These are phyloP conservation scores for Tremella fuciformis DNA, from an alignment of 768 basidiomycete species.

Conservation along the genomic window DNA sequence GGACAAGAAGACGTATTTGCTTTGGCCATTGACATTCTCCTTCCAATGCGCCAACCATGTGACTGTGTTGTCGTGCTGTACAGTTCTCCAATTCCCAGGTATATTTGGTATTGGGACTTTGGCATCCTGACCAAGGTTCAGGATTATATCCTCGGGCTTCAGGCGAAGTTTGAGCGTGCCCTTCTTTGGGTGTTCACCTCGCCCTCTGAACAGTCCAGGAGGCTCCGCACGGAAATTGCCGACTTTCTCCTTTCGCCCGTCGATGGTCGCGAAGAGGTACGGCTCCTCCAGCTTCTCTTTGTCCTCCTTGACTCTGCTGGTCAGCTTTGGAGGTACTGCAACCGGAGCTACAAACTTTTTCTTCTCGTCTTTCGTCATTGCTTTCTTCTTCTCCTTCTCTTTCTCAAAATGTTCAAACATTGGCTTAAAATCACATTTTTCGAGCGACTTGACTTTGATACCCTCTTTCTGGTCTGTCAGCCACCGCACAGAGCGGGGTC, in stretches of 20 bases:
- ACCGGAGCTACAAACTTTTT: slow-evolving; percentile 59
- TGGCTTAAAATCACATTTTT: slow-evolving; percentile 85
- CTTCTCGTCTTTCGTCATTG: slow-evolving; percentile 78
- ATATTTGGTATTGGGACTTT: slow-evolving; percentile 82
- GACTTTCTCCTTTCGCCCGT: slow-evolving; percentile 95
- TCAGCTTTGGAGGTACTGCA: slow-evolving; percentile 6
- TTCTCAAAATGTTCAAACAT: slow-evolving; percentile 90
- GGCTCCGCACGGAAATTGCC: slow-evolving; percentile 99
- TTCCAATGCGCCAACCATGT: slow-evolving; percentile 99
- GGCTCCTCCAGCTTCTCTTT: slow-evolving; percentile 80
- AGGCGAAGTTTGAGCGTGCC: slow-evolving; percentile 93
- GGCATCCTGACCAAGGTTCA: slow-evolving; percentile 81
- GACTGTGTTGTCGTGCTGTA: slow-evolving; percentile 83
- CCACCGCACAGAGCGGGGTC: neutral
- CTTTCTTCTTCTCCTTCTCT: slow-evolving; percentile 90
- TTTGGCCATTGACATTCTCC: slow-evolving; percentile 91
- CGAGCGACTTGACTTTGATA: slow-evolving; percentile 70
- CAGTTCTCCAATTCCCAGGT: slow-evolving; percentile 83
- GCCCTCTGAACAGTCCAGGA: slow-evolving; percentile 95
- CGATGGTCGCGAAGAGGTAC: slow-evolving; percentile 80
- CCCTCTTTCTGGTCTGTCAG: slow-evolving; percentile 59
- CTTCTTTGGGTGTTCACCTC: slow-evolving; percentile 97
- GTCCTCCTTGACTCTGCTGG: slow-evolving; percentile 64
- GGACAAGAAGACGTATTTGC: slow-evolving; percentile 97
- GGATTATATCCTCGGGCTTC: slow-evolving; percentile 86